A percentile compares a stretch with the other conserved stretches of the same genome.
These are phyloP conservation scores for Phyllosticta citriasiana DNA, from an alignment of 2,329 filamentous ascomycete species.

Conservation along the genomic window DNA sequence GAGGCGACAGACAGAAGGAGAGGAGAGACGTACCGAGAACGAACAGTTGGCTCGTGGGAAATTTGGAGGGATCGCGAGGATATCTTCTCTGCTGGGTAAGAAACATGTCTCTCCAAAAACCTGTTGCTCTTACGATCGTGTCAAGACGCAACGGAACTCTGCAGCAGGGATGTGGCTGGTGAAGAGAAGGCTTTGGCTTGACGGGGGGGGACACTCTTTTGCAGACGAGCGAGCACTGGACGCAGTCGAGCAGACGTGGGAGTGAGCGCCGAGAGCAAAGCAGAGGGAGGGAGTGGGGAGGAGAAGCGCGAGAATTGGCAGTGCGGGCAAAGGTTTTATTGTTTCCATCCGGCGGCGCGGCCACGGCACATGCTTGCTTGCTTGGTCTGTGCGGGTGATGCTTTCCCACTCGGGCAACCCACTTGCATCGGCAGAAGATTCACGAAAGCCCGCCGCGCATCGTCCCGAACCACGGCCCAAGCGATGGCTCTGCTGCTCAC, in stretches of 20 bases:
- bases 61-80: slow-evolving; percentile 58
- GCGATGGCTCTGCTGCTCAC: neutral
- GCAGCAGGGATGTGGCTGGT: neutral
- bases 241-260: neutral
- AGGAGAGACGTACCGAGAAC: slow-evolving; percentile 57
- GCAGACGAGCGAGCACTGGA: neutral
- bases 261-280: neutral
- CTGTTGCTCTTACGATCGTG: slow-evolving; percentile 42
- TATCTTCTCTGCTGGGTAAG: slow-evolving; percentile 48
- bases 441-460: neutral
- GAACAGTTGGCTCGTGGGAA: slow-evolving; percentile 74
- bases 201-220: neutral
- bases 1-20: neutral
- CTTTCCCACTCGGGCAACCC: neutral
- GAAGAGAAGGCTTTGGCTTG: neutral
- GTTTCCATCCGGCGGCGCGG: neutral
- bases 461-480: neutral
- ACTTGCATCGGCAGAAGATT: neutral
- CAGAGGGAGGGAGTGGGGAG: neutral
- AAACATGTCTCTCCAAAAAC: slow-evolving; percentile 43
- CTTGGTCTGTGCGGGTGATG: neutral
- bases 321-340: neutral
- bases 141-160: slow-evolving; percentile 12
- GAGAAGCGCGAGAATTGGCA: neutral
- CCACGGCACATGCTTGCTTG: neutral